Evolutionary conservation across 1,139 yeast genomes (phyloP).

Genomic region (Yamadazyma atmosphaerica): DNA sequence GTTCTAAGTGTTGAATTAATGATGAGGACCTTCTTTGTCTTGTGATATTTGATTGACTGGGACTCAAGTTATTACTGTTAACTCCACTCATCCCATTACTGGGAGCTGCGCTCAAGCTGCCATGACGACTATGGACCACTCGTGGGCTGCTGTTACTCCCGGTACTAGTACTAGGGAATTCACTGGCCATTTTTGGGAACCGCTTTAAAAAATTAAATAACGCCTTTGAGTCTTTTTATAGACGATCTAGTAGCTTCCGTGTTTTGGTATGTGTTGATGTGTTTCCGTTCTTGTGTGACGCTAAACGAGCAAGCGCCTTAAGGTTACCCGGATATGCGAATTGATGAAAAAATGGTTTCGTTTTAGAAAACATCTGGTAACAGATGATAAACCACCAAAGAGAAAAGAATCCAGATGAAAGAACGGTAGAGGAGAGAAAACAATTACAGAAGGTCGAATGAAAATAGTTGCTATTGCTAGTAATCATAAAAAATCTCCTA

Average conservation of each 20-base stretch:
- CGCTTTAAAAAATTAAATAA: background rate
- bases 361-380: no score
- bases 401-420: no score
- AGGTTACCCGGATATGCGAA: background rate
- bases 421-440: no score
- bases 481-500: no score
- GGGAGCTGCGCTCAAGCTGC: background rate
- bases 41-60: conserved; percentile 21
- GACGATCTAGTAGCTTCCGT: background rate
- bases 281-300: conserved; percentile 1
- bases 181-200: conserved; percentile 1
- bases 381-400: no score
- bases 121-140: background rate
- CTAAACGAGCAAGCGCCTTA: background rate
- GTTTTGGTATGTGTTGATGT: background rate
- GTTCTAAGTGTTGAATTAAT: conserved; percentile 82
- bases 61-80: conserved; percentile 10
- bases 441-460: no score
- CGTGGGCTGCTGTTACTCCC: conserved; percentile 1
- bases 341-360: no score
- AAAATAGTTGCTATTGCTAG: no score
- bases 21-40: conserved; percentile 51
- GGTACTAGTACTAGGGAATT: conserved; percentile 8
- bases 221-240: background rate
- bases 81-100: conserved; percentile 1